Conservation (phyloP, 306 rosid genomes). For the Quercus ilex region DNA sequence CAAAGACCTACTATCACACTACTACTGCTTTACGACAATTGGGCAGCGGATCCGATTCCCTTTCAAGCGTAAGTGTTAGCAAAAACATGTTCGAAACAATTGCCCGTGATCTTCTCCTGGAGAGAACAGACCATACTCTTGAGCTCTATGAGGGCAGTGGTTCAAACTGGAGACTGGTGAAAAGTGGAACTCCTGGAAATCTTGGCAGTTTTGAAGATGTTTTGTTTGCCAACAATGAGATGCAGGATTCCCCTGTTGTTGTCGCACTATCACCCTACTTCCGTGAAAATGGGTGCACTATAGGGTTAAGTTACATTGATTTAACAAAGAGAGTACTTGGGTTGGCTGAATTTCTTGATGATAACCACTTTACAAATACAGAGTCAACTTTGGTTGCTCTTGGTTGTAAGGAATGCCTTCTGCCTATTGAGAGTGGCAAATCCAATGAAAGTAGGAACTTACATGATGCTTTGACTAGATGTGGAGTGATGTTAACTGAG, state of each 20-base stretch:
- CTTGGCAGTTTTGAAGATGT: constrained; percentile 85
- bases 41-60: constrained; percentile 64
- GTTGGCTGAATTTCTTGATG: constrained; percentile 87
- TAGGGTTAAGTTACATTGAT: constrained; percentile 82
- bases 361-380: constrained; percentile 81
- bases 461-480: constrained; percentile 65
- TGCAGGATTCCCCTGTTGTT: constrained; percentile 93
- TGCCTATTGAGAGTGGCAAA: constrained; percentile 63
- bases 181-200: constrained; percentile 96
- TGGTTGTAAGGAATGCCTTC: constrained; percentile 95
- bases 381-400: constrained; percentile 94
- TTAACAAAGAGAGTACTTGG: constrained; percentile 85
- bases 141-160: constrained; percentile 96
- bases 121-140: constrained; percentile 86
- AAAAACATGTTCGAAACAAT: constrained; percentile 85
- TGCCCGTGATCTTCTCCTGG: constrained; percentile 80
- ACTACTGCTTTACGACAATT: constrained; percentile 82
- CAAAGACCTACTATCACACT: constrained; percentile 86
- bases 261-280: constrained; percentile 67
- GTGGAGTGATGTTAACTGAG: constrained; percentile 91
- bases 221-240: constrained; percentile 91
- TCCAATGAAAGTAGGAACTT: constrained; percentile 57
- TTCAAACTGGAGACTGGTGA: constrained; percentile 77
- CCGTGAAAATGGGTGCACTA: constrained; percentile 72
- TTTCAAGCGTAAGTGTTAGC: constrained; percentile 81